Percentiles rank a stretch among this genome's conserved stretches.
phyloP scores from a whole-genome alignment of 129 eudicot genomes.

The Arctium minus region DNA sequence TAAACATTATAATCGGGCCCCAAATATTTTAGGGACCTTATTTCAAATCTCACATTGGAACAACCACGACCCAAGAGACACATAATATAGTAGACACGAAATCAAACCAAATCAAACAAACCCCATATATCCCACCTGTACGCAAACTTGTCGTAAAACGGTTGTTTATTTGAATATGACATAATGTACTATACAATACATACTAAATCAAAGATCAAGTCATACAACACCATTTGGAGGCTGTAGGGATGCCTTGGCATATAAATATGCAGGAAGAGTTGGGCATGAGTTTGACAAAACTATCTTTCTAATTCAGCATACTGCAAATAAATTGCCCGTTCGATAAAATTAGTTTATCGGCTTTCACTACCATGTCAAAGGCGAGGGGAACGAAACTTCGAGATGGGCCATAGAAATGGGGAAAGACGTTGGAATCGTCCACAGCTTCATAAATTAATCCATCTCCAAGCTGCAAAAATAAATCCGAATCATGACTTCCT shows the following conservation, averaged over 20 bases:
- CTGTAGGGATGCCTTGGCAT: background rate
- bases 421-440: constrained; percentile 59
- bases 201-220: background rate
- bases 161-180: background rate
- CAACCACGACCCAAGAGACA: background rate
- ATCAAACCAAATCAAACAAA: background rate
- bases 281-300: background rate
- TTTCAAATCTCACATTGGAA: no score
- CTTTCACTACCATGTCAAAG: constrained; percentile 56
- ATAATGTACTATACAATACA: background rate
- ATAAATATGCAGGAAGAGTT: constrained; percentile 2
- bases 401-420: constrained; percentile 91
- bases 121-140: background rate
- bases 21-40: no score
- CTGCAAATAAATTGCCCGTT: constrained; percentile 59
- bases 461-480: constrained; percentile 75
- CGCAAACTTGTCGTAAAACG: background rate
- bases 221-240: background rate
- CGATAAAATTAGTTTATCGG: constrained; percentile 49
- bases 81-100: background rate
- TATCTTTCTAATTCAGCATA: constrained; percentile 35
- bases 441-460: constrained; percentile 78
- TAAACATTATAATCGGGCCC: no score
- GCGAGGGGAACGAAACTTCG: constrained; percentile 79
- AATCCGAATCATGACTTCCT: background rate